Percentiles rank a stretch among this genome's conserved stretches.
These are phyloP conservation scores for Phytophthora pisi DNA, from an alignment of 352 stramenopile genomes.

Conservation along the genomic window DNA sequence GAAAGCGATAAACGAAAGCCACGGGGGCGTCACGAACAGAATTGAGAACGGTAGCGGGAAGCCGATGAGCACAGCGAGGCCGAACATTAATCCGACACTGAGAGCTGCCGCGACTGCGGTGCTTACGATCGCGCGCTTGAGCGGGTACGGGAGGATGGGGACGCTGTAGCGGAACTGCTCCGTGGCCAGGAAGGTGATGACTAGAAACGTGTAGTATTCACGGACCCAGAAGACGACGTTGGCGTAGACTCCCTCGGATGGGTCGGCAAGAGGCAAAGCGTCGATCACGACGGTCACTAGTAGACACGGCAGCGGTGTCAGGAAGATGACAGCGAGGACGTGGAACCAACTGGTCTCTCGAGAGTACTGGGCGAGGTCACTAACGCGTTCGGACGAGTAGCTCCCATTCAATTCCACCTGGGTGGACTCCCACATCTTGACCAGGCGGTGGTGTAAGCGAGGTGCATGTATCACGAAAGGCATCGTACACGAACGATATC, in stretches of 20 bases:
- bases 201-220: slow-evolving; percentile 24
- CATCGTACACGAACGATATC: not conserved
- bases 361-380: slow-evolving; percentile 17
- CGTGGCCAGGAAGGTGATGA: slow-evolving; percentile 22
- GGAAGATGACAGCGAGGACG: slow-evolving; percentile 14
- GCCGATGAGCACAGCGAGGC: slow-evolving; percentile 4
- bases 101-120: slow-evolving; percentile 6
- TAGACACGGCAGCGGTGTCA: slow-evolving; percentile 29
- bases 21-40: slow-evolving; percentile 15
- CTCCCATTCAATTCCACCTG: slow-evolving; percentile 35
- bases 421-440: slow-evolving; percentile 20
- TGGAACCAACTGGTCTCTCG: slow-evolving; percentile 11
- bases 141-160: slow-evolving; percentile 16
- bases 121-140: slow-evolving; percentile 13
- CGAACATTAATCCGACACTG: slow-evolving; percentile 9
- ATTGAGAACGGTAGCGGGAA: slow-evolving; percentile 33
- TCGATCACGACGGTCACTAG: slow-evolving; percentile 29
- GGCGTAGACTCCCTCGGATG: slow-evolving; percentile 12
- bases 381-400: slow-evolving; percentile 20
- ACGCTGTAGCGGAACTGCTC: slow-evolving; percentile 31
- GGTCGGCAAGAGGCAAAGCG: slow-evolving; percentile 17
- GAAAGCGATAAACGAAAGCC: slow-evolving; percentile 17
- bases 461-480: not conserved
- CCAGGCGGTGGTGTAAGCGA: not conserved
- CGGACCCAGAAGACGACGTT: slow-evolving; percentile 30